Evolutionary conservation across 306 rosid genomes (phyloP), one percentile per base, ranked within the genome.

Genomic region (Castanopsis chinensis): DNA sequence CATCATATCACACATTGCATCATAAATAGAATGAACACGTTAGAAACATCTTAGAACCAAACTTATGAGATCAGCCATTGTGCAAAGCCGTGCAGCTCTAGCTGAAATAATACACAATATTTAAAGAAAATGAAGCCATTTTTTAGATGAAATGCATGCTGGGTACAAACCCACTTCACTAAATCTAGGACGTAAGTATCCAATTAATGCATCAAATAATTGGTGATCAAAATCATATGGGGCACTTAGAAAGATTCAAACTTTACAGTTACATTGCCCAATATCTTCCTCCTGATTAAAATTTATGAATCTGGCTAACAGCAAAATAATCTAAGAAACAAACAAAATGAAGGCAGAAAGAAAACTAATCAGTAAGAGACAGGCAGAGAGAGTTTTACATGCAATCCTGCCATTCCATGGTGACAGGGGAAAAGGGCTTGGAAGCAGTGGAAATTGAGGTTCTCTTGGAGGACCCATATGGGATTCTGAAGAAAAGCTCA

Each of bases 331-430:
- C 2, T 5, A 2, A 20, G 21, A 41, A 45, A 30, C 5, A 13
- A 19, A 60, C 12, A 70, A 30, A 58, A 32, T 20, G 17, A 15
- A 27, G 64, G 51, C 19, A 67, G 10, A 41, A 69, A 72, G 3
- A 13, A 37, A 41, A 41, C 45, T 43, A 60, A 32, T 3, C 12
- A 64, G 72, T 18, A 4, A 43, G 63, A 43, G 7, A 12, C 52
- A 84, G 19, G 19, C 58, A 49, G 69, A 58, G 69, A 58, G 52
- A 69, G 35, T 69, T 56, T 78, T 89, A 92, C 99, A 92, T 89
- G 96, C 93, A 92, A 86, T 95, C 93, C 89, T 93, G 97, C 99
- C 99, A 95, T 85, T 91, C 80, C 99, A 95, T 95, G 53, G 17
- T 49, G 83, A 92, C 92, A 45, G 98, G 90, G 65, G 91, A 82